phyloP scores from a whole-genome alignment of 2,329 filamentous ascomycete species.

The Pseudonectria buxi region DNA sequence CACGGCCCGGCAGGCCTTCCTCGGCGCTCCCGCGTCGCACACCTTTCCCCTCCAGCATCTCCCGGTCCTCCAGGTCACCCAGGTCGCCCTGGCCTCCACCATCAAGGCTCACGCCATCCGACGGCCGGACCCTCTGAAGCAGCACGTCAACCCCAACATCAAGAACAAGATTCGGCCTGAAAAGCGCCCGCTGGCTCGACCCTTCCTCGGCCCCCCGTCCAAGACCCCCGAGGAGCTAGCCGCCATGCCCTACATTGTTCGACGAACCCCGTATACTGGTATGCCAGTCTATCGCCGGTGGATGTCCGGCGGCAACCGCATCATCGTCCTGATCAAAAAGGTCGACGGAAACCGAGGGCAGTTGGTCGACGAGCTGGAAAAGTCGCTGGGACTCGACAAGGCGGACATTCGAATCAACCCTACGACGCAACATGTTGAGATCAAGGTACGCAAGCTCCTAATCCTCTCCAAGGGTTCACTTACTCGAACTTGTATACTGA shows the following conservation, averaged over 20 bases:
- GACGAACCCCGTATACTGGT: conserved; percentile 62
- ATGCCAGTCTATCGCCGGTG: conserved; percentile 69
- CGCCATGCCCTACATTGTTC: conserved; percentile 57
- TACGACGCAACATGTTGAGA: conserved; percentile 65
- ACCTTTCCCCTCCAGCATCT: conserved; percentile 8
- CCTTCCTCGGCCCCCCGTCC: conserved; percentile 23
- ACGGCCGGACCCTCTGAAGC: conserved; percentile 14
- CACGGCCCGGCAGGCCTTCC: conserved; percentile 12
- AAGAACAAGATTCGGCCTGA: conserved; percentile 21
- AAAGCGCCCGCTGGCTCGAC: conserved; percentile 18
- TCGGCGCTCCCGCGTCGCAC: conserved; percentile 4
- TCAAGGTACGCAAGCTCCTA: conserved; percentile 51
- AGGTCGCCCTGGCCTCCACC: conserved; percentile 16
- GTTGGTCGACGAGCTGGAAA: conserved; percentile 57
- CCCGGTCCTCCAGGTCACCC: conserved; percentile 10
- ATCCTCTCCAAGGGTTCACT: not conserved
- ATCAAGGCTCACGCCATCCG: conserved; percentile 18
- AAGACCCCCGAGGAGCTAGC: conserved; percentile 25
- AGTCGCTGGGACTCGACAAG: conserved; percentile 49
- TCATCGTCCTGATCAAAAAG: conserved; percentile 69
- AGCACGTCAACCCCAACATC: conserved; percentile 17
- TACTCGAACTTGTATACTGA: conserved; percentile 7
- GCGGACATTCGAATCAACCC: conserved; percentile 48
- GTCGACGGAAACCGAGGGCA: conserved; percentile 64
- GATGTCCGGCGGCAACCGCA: conserved; percentile 70